Evolutionary conservation across 2,329 filamentous ascomycete genomes (phyloP).

Genomic region (Epichloe amarillans): DNA sequence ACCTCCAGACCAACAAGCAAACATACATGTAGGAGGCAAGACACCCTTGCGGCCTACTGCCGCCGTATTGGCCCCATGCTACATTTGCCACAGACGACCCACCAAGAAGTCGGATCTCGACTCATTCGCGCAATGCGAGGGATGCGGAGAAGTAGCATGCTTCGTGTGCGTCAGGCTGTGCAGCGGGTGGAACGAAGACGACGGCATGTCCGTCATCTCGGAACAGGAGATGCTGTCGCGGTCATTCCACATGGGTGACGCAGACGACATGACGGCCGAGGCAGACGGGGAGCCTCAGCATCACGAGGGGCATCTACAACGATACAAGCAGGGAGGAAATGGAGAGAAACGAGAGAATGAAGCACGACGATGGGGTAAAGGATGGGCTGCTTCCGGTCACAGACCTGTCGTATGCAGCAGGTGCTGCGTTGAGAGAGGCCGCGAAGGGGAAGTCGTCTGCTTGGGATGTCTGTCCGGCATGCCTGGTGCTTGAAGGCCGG

Average conservation of each 20-base stretch:
- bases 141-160: constrained; percentile 49
- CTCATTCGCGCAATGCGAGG: constrained; percentile 49
- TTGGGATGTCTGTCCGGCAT: constrained; percentile 43
- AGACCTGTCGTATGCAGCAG: constrained; percentile 47
- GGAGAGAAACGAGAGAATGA: constrained; percentile 1
- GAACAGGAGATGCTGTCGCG: constrained; percentile 25
- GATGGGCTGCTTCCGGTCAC: constrained; percentile 32
- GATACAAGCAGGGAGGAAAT: not conserved
- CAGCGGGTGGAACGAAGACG: constrained; percentile 29
- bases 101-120: constrained; percentile 53
- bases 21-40: constrained; percentile 1
- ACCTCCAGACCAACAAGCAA: constrained; percentile 12
- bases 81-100: constrained; percentile 54
- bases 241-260: constrained; percentile 39
- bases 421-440: constrained; percentile 53
- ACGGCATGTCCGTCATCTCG: constrained; percentile 10
- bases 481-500: constrained; percentile 21
- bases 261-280: constrained; percentile 18
- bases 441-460: constrained; percentile 53
- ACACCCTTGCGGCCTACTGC: constrained; percentile 6
- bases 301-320: constrained; percentile 4
- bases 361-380: constrained; percentile 7
- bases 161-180: constrained; percentile 58
- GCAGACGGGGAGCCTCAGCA: not conserved
- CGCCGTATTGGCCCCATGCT: constrained; percentile 39